Percentiles rank a stretch among this genome's conserved stretches.
phyloP scores from a whole-genome alignment of 2,329 filamentous ascomycete species.

The Macrophomina phaseolina region DNA sequence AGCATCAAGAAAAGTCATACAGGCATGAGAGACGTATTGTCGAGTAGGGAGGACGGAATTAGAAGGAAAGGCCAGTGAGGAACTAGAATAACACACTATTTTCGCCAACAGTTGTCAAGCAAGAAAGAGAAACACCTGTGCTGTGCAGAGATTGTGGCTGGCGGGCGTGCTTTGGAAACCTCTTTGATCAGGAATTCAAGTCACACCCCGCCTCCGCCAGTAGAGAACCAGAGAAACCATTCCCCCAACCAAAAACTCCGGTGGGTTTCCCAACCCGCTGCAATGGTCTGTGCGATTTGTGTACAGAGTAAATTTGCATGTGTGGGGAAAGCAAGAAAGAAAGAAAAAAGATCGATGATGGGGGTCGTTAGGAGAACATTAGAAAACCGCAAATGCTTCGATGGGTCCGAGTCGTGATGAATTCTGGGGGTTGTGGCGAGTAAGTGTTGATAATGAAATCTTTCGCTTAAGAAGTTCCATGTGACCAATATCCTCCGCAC shows the following conservation, averaged over 20 bases:
- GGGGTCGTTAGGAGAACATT: not conserved
- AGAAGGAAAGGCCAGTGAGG: not conserved
- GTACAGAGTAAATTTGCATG: not conserved
- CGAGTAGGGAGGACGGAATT: not conserved
- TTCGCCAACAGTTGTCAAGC: not conserved
- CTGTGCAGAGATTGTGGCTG: not conserved
- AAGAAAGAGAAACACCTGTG: not conserved
- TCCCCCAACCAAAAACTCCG: not conserved
- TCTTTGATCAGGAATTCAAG: not conserved
- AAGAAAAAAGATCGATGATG: not conserved
- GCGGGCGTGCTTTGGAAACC: not conserved
- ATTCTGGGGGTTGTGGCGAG: not conserved
- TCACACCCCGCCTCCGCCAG: not conserved
- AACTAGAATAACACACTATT: not conserved
- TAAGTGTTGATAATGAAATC: not conserved
- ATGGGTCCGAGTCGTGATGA: not conserved
- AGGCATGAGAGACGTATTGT: not conserved
- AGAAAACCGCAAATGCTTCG: not conserved
- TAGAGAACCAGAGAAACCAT: not conserved
- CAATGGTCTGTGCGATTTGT: not conserved
- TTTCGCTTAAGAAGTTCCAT: not conserved
- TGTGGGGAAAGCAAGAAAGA: not conserved
- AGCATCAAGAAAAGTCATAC: not conserved
- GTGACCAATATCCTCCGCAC: constrained; percentile 2
- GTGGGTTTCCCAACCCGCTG: not conserved